Evolutionary conservation across 805 yeast genomes (phyloP).

Genomic region (Priceomyces melissophilus): DNA sequence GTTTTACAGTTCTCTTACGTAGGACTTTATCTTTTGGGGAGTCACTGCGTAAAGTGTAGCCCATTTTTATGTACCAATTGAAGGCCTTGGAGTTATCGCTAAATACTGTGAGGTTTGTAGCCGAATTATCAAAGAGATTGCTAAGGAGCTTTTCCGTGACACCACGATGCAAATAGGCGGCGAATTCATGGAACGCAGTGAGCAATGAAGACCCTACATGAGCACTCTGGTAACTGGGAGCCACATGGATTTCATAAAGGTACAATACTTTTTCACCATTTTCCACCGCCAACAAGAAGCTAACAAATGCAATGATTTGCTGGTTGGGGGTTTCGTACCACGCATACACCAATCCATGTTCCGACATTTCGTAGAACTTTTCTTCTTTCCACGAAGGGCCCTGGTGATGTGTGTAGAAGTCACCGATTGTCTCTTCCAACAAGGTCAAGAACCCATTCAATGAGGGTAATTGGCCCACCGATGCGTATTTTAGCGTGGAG

Average conservation of each 20-base stretch:
- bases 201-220: constrained; percentile 42
- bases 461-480: constrained; percentile 4
- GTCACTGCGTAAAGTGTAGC: constrained; percentile 34
- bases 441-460: constrained; percentile 18
- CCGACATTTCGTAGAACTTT: constrained; percentile 45
- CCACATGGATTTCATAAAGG: constrained; percentile 56
- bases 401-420: constrained; percentile 20
- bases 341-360: constrained; percentile 44
- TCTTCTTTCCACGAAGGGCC: constrained; percentile 42
- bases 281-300: constrained; percentile 44
- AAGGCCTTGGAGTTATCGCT: constrained; percentile 40
- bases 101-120: constrained; percentile 50
- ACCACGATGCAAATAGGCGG: constrained; percentile 10
- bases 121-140: constrained; percentile 14
- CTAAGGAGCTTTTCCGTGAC: background rate
- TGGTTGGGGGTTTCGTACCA: constrained; percentile 19
- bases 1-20: constrained; percentile 40
- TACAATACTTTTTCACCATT: constrained; percentile 41
- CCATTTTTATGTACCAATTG: constrained; percentile 40
- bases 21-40: constrained; percentile 44
- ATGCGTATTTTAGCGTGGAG: constrained; percentile 2
- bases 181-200: constrained; percentile 28
- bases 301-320: constrained; percentile 41
- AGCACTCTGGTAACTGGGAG: constrained; percentile 26
- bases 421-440: constrained; percentile 26